phyloP scores from a whole-genome alignment of 257 asterid genomes.

The Primulina huaijiensis region DNA sequence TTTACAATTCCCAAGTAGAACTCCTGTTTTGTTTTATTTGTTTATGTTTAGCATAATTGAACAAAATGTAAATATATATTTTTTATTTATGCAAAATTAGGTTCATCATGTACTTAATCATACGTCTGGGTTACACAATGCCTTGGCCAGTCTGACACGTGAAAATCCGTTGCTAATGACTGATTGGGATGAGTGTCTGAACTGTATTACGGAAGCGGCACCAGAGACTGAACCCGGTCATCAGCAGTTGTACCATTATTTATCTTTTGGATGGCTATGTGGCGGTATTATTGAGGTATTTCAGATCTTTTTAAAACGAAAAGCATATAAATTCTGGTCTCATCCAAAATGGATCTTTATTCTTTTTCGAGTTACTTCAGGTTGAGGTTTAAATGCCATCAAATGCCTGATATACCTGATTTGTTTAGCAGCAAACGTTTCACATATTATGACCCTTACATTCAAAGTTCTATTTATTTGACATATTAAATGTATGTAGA shows the following conservation, averaged over 20 bases:
- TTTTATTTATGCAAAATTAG: conserved; percentile 37
- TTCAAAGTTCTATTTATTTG: not conserved
- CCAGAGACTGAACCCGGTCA: conserved; percentile 90
- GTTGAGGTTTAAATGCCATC: conserved; percentile 9
- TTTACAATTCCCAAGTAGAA: conserved; percentile 14
- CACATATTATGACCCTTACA: not conserved
- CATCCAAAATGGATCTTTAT: not conserved
- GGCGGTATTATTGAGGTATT: conserved; percentile 97
- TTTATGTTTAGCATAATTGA: conserved; percentile 6
- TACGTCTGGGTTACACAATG: conserved; percentile 93
- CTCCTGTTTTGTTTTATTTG: conserved; percentile 19
- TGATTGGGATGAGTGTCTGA: conserved; percentile 83
- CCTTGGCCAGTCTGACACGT: conserved; percentile 55
- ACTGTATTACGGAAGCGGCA: conserved; percentile 38
- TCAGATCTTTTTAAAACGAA: not conserved
- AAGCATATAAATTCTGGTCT: not conserved
- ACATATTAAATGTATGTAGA: not conserved
- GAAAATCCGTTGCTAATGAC: conserved; percentile 77
- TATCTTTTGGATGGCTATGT: conserved; percentile 94
- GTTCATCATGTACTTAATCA: conserved; percentile 99
- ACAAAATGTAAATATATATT: conserved; percentile 7
- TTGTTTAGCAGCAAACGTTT: not conserved
- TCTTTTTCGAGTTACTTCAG: not conserved
- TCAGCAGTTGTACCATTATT: conserved; percentile 72
- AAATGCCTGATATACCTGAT: not conserved